Evolutionary conservation across 2,329 filamentous ascomycete species (phyloP).

Genomic region (Beauveria varroae): DNA sequence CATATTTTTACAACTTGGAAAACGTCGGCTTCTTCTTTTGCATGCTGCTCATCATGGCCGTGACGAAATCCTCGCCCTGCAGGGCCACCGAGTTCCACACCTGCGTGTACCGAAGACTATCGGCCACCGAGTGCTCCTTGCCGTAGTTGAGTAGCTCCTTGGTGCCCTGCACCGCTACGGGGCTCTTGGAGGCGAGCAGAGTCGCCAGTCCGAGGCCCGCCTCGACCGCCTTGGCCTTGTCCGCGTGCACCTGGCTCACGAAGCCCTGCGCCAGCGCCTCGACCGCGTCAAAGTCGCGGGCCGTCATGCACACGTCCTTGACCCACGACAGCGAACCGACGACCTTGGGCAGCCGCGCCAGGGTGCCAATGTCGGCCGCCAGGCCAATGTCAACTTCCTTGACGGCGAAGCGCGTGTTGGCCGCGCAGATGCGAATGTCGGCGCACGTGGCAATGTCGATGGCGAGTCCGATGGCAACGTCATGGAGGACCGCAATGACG

Average conservation of each 20-base stretch:
- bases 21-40: conserved; percentile 75
- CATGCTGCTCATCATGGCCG: conserved; percentile 67
- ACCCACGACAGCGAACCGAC: conserved; percentile 68
- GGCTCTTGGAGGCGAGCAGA: conserved; percentile 71
- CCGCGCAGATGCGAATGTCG: conserved; percentile 61
- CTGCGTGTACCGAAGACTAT: conserved; percentile 75
- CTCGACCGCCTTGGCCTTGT: conserved; percentile 55
- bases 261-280: conserved; percentile 66
- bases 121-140: conserved; percentile 67
- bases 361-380: conserved; percentile 71
- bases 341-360: conserved; percentile 64
- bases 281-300: conserved; percentile 58
- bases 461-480: conserved; percentile 67
- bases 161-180: conserved; percentile 78
- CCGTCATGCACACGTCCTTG: conserved; percentile 69
- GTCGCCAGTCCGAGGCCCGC: conserved; percentile 56
- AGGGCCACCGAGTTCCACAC: conserved; percentile 82
- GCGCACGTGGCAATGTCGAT: conserved; percentile 66
- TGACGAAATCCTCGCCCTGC: conserved; percentile 70
- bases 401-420: conserved; percentile 56
- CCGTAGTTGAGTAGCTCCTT: conserved; percentile 82
- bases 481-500: conserved; percentile 76
- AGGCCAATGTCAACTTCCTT: conserved; percentile 80
- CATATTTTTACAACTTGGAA: conserved; percentile 60
- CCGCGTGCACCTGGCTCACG: conserved; percentile 56